Evolutionary conservation across 2,329 filamentous ascomycete species (phyloP).

Genomic region (Hymenoscyphus linearis): DNA sequence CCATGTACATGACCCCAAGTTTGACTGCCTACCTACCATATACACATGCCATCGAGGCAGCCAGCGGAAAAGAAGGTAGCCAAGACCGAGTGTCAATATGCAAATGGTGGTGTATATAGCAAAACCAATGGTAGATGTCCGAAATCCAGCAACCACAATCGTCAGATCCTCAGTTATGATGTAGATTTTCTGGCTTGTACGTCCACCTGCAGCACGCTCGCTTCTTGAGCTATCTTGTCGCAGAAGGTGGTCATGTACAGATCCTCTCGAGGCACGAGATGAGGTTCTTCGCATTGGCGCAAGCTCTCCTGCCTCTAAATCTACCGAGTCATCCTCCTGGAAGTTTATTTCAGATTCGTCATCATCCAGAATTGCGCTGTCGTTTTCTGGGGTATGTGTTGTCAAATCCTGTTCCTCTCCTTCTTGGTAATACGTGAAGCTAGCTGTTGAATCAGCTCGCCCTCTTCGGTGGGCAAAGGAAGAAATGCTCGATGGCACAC

Average conservation of each 20-base stretch:
- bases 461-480: constrained; percentile 80
- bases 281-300: constrained; percentile 55
- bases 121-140: constrained; percentile 67
- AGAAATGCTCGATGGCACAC: constrained; percentile 89
- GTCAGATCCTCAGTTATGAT: constrained; percentile 91
- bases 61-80: constrained; percentile 84
- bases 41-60: constrained; percentile 80
- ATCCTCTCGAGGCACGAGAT: constrained; percentile 53
- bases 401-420: constrained; percentile 52
- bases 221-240: constrained; percentile 65
- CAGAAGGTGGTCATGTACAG: constrained; percentile 59
- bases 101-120: constrained; percentile 66
- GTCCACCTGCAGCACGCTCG: constrained; percentile 54
- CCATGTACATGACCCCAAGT: constrained; percentile 77
- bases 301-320: constrained; percentile 33
- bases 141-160: constrained; percentile 88
- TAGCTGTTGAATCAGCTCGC: constrained; percentile 77
- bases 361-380: constrained; percentile 36
- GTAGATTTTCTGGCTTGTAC: constrained; percentile 84
- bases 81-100: constrained; percentile 66
- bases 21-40: constrained; percentile 62
- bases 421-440: constrained; percentile 84
- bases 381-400: constrained; percentile 34
- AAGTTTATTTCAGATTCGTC: constrained; percentile 35
- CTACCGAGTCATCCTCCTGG: constrained; percentile 26